Conservation (phyloP, 2,329 filamentous ascomycete species). For the Ceratocystis eucalypticola region DNA sequence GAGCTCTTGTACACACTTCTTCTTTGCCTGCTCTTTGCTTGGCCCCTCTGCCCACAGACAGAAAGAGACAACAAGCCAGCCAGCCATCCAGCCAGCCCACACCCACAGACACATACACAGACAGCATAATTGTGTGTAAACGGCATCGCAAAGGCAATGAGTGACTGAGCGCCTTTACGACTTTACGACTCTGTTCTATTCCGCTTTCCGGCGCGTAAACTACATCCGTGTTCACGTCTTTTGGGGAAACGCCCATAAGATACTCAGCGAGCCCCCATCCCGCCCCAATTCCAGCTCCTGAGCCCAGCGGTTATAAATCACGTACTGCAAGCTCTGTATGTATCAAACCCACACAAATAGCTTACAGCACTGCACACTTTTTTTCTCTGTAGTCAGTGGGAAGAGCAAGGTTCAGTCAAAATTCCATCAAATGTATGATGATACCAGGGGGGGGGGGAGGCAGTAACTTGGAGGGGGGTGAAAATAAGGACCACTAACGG, state of each 20-base stretch:
- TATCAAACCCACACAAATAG: too few relatives aligned
- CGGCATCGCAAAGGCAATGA: not conserved
- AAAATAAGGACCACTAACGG: not conserved
- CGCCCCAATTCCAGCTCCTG: too few relatives aligned
- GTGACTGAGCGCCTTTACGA: not conserved
- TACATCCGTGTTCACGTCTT: too few relatives aligned
- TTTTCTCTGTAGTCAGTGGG: not conserved
- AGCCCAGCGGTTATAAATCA: too few relatives aligned
- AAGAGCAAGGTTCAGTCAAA: not conserved
- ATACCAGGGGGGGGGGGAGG: not conserved
- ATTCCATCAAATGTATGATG: not conserved
- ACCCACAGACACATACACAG: not conserved
- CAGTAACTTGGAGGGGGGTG: not conserved
- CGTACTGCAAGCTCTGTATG: too few relatives aligned
- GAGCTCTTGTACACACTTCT: not conserved
- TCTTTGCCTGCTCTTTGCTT: not conserved
- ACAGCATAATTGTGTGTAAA: not conserved
- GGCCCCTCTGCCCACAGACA: not conserved
- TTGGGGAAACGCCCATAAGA: too few relatives aligned
- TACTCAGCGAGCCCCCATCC: too few relatives aligned
- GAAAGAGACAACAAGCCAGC: not conserved
- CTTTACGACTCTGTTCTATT: not conserved
- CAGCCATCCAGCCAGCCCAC: too few relatives aligned
- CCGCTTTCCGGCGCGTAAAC: too few relatives aligned
- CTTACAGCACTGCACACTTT: not conserved